phyloP scores from a whole-genome alignment of 73 alveolate species.

The Urostyla sp. region DNA sequence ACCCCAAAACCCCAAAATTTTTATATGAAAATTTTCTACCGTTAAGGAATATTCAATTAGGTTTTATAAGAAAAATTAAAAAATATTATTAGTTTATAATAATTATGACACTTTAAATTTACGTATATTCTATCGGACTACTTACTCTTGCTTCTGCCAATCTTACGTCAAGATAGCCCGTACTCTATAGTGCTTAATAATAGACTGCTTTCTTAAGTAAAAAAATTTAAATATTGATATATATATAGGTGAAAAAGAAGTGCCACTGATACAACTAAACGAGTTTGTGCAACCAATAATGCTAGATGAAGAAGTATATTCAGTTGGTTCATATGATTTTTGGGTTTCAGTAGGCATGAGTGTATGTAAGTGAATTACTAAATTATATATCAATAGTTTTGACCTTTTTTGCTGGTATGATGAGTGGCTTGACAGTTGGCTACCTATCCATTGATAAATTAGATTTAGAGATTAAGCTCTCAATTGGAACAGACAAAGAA shows the following conservation, averaged over 20 bases:
- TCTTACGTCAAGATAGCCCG: too few species aligned
- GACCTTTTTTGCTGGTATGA: slow-evolving; percentile 94
- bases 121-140: too few species aligned
- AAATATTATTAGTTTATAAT: too few species aligned
- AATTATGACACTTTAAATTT: too few species aligned
- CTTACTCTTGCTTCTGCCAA: too few species aligned
- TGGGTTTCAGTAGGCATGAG: background rate
- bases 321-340: background rate
- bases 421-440: slow-evolving; percentile 98
- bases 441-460: slow-evolving; percentile 92
- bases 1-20: too few species aligned
- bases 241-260: background rate
- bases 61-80: too few species aligned
- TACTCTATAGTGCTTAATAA: too few species aligned
- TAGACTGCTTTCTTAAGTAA: too few species aligned
- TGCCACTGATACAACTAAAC: background rate
- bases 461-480: slow-evolving; percentile 89
- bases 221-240: too few species aligned
- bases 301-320: background rate
- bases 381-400: slow-evolving; percentile 54
- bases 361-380: background rate
- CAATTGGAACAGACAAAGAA: slow-evolving; percentile 90
- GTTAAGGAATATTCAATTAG: too few species aligned
- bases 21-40: too few species aligned
- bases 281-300: background rate